Evolutionary conservation across 1,284 basidiomycete species (phyloP), one percentile per base, ranked within the genome.

Genomic region (Termitomyces sp.): DNA sequence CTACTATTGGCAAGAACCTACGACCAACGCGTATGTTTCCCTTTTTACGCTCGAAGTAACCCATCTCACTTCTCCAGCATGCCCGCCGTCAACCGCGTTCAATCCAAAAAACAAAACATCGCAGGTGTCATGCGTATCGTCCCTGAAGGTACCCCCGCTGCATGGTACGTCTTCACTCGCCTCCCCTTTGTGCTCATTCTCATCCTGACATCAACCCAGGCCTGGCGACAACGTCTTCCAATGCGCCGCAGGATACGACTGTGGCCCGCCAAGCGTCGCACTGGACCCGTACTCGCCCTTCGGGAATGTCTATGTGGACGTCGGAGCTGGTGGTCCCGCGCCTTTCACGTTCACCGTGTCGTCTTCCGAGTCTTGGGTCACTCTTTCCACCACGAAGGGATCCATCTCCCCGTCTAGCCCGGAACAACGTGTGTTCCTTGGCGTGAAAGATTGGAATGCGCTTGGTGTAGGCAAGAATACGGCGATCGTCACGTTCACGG

Each of bases 1-100:
- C 58, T 78, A 75, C 57, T 86, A 87, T 65, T 87, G 84, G 83
- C 85, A 87, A 59, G 78, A 84, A 62, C 83, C 83, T 0, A 79
- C 80, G 74, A 73, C 76, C 3, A 80, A 85, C 65, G 76, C 76
- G 80, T 81, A 57, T 33, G 73, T 64, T 33, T 21, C 8, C 41
- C 33, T 50, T 14, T 52, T 49, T 46, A 46, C 16, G 18, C 16
- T 28, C 14, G 2, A 16, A 11, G n/a, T n/a, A 8, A 35, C 21
- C 19, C 31, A 7, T 8, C 42, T 35, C 34, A 42, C 34, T 9
- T 44, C 31, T 38, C 9, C 53, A 83, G 80, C 1, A 81, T 83
- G 79, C 82, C 83, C 0, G 61, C 70, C 14, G 66, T 84, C 14
- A 77, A 76, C 34, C 72, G 76, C n/a, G 75, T 84, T 1, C 81